Conservation (phyloP, 768 basidiomycete genomes). For the Termitomyces eurrhizus region DNA sequence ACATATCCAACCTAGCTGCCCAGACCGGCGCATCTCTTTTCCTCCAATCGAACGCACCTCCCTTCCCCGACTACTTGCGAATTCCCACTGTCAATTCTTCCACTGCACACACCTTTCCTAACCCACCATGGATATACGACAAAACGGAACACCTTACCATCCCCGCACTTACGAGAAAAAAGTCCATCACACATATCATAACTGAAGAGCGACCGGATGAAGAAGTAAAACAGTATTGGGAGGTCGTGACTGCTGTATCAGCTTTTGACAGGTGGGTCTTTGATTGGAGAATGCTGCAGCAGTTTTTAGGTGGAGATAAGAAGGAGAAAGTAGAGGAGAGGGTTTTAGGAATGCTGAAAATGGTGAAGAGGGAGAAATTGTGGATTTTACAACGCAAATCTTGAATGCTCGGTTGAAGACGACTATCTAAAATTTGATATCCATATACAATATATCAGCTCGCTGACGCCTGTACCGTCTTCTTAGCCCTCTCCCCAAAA, state of each 20-base stretch:
- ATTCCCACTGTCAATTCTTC: constrained; percentile 9
- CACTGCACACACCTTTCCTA: not conserved
- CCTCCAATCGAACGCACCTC: constrained; percentile 62
- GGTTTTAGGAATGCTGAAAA: constrained; percentile 26
- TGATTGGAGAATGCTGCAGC: constrained; percentile 24
- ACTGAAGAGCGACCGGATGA: constrained; percentile 38
- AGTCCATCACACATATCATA: constrained; percentile 59
- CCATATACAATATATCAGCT: not conserved
- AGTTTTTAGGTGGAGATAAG: not conserved
- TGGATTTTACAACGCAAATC: constrained; percentile 44
- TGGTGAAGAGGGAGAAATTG: constrained; percentile 37
- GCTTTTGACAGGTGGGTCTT: constrained; percentile 24
- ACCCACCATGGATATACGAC: constrained; percentile 62
- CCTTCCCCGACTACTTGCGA: constrained; percentile 30
- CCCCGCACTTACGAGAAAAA: constrained; percentile 31
- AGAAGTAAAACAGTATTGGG: constrained; percentile 33
- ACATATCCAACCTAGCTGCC: constrained; percentile 81
- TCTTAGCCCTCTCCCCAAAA: constrained; percentile 71
- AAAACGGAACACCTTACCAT: constrained; percentile 70
- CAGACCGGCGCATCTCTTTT: constrained; percentile 92
- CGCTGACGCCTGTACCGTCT: constrained; percentile 19
- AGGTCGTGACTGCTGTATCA: constrained; percentile 34
- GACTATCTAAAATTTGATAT: not conserved
- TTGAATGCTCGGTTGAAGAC: not conserved
- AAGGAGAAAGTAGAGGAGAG: constrained; percentile 15